These are phyloP conservation scores for Ogataea pini DNA, from an alignment of 805 yeast genomes.

Conservation along the genomic window DNA sequence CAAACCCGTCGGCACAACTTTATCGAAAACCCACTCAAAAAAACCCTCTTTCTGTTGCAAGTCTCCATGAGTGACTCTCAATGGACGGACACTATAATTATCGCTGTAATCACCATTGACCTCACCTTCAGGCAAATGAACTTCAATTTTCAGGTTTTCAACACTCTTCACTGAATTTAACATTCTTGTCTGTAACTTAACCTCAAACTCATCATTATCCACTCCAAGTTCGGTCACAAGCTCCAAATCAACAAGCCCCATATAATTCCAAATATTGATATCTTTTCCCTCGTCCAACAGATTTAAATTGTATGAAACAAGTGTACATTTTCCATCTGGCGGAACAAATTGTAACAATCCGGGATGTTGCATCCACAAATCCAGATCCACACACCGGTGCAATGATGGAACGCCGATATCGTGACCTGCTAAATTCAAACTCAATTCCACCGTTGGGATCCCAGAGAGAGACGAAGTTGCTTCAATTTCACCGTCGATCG, in stretches of 20 bases:
- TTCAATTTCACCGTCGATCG: constrained; percentile 61
- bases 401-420: constrained; percentile 60
- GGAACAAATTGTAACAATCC: constrained; percentile 71
- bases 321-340: constrained; percentile 74
- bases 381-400: constrained; percentile 66
- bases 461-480: constrained; percentile 76
- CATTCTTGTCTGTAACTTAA: constrained; percentile 49
- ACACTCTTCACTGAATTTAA: constrained; percentile 47
- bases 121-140: constrained; percentile 28
- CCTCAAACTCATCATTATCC: constrained; percentile 60
- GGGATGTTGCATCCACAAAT: constrained; percentile 47
- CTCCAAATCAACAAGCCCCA: constrained; percentile 60
- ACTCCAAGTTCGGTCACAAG: constrained; percentile 54
- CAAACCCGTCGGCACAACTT: constrained; percentile 59
- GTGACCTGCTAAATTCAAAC: constrained; percentile 48
- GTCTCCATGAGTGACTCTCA: constrained; percentile 77
- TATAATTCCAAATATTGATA: constrained; percentile 31
- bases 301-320: constrained; percentile 67
- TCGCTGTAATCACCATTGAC: constrained; percentile 19
- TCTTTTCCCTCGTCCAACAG: constrained; percentile 34
- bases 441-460: constrained; percentile 66
- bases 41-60: constrained; percentile 52
- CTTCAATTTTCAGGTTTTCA: constrained; percentile 46
- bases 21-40: constrained; percentile 72
- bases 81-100: constrained; percentile 48